Evolutionary conservation across 1,284 basidiomycete genomes (phyloP).

Genomic region (Fomitopsis pinicola): DNA sequence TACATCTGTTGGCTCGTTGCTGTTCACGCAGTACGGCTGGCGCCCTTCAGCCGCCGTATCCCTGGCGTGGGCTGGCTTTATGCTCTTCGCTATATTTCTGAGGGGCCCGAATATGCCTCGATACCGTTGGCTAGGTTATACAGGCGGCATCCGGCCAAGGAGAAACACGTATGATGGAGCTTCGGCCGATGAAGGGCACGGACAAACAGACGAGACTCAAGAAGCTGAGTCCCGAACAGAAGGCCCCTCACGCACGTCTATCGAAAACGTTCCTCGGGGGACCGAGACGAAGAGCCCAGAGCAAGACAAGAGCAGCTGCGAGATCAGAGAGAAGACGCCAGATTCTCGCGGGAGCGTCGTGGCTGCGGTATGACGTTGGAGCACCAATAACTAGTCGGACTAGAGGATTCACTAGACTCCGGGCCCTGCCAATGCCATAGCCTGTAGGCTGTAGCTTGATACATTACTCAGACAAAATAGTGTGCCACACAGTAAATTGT

Average conservation of each 20-base stretch:
- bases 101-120: conserved; percentile 39
- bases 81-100: conserved; percentile 34
- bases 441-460: too few relatives aligned
- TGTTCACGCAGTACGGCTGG: conserved; percentile 52
- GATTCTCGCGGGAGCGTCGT: not conserved
- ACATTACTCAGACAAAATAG: too few relatives aligned
- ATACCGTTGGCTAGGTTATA: conserved; percentile 36
- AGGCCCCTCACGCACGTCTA: too few relatives aligned
- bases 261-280: not conserved
- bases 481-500: too few relatives aligned
- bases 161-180: conserved; percentile 9
- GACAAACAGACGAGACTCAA: not conserved
- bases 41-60: conserved; percentile 42
- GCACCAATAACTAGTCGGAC: too few relatives aligned
- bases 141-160: conserved; percentile 28
- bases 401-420: too few relatives aligned
- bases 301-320: not conserved
- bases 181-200: not conserved
- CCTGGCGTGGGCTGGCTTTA: conserved; percentile 41
- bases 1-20: conserved; percentile 45
- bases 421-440: too few relatives aligned
- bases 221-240: not conserved
- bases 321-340: not conserved
- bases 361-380: too few relatives aligned
- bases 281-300: not conserved